Conservation (phyloP, 208 protist genomes). For the Crithidia brevicula region DNA sequence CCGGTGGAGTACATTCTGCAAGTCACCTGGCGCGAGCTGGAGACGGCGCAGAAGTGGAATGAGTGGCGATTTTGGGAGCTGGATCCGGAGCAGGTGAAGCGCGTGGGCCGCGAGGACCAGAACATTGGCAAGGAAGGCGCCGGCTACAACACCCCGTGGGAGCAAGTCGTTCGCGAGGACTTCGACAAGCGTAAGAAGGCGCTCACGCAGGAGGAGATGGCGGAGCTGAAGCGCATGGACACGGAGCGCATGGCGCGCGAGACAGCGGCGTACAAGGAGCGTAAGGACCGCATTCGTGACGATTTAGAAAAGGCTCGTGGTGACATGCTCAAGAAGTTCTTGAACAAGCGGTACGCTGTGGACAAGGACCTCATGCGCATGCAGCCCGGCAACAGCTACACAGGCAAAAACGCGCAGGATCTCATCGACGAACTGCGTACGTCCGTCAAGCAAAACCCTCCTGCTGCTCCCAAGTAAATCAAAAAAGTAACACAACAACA, state of each 20-base stretch:
- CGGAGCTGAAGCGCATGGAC: constrained; percentile 94
- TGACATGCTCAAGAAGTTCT: constrained; percentile 94
- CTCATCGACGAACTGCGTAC: constrained; percentile 85
- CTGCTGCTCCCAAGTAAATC: constrained; percentile 27
- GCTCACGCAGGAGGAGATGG: constrained; percentile 93
- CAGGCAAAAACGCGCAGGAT: constrained; percentile 87
- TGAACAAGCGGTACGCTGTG: constrained; percentile 92
- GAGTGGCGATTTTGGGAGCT: constrained; percentile 93
- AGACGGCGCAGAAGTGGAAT: constrained; percentile 94
- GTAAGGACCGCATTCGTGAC: constrained; percentile 89
- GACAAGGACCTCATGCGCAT: constrained; percentile 93
- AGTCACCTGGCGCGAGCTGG: constrained; percentile 90
- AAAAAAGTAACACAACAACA: background rate
- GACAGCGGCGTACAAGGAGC: constrained; percentile 91
- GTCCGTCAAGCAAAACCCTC: constrained; percentile 42
- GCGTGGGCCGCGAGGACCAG: constrained; percentile 88
- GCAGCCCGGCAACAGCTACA: constrained; percentile 84
- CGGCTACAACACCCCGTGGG: constrained; percentile 87
- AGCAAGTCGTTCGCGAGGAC: constrained; percentile 91
- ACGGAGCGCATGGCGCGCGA: constrained; percentile 92
- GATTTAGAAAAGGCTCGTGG: constrained; percentile 89
- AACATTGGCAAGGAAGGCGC: constrained; percentile 87
- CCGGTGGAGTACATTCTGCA: constrained; percentile 93
- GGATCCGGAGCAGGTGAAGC: constrained; percentile 93
- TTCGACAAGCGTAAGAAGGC: constrained; percentile 94